Percentiles rank a stretch among this genome's conserved stretches.
These are phyloP conservation scores for Neostapfia colusana DNA, from an alignment of 176 grass and related monocot genomes.

Conservation along the genomic window DNA sequence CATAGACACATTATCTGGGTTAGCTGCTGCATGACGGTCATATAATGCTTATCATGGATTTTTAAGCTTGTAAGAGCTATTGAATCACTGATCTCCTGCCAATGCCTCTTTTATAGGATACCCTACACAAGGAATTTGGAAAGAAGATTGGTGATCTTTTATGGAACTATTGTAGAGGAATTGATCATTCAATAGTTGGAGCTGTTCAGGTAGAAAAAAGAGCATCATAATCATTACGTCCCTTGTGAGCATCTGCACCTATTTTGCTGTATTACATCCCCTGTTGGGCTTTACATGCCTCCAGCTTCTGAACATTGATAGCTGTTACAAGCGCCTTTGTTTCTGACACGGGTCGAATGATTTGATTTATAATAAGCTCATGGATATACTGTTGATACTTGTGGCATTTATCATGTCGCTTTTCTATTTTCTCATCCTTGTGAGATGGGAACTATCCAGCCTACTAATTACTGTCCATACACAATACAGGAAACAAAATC, in stretches of 20 bases:
- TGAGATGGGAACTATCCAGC: constrained; percentile 1
- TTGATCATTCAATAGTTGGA: constrained; percentile 82
- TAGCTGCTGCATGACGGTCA: constrained; percentile 19
- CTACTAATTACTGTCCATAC: constrained; percentile 24
- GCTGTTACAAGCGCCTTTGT: neutral
- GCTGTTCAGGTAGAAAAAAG: constrained; percentile 70
- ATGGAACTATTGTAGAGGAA: constrained; percentile 97
- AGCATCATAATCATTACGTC: neutral
- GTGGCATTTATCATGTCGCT: neutral
- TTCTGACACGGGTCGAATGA: neutral
- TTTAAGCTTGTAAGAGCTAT: constrained; percentile 25
- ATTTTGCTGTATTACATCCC: constrained; percentile 3
- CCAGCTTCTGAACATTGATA: neutral
- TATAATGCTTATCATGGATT: neutral
- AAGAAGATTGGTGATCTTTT: constrained; percentile 79
- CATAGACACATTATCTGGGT: constrained; percentile 25
- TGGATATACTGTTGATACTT: neutral
- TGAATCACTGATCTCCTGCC: constrained; percentile 10
- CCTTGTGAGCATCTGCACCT: constrained; percentile 8
- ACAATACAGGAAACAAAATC: constrained; percentile 88
- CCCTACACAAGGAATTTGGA: constrained; percentile 80
- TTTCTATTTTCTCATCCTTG: neutral
- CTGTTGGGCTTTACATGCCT: neutral
- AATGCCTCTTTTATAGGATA: constrained; percentile 57
- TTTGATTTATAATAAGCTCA: neutral